Percentiles rank a stretch among this genome's conserved stretches.
These are phyloP conservation scores for Homolaphlyctis polyrhiza DNA, from an alignment of 371 early-diverging fungal genomes.

Conservation along the genomic window DNA sequence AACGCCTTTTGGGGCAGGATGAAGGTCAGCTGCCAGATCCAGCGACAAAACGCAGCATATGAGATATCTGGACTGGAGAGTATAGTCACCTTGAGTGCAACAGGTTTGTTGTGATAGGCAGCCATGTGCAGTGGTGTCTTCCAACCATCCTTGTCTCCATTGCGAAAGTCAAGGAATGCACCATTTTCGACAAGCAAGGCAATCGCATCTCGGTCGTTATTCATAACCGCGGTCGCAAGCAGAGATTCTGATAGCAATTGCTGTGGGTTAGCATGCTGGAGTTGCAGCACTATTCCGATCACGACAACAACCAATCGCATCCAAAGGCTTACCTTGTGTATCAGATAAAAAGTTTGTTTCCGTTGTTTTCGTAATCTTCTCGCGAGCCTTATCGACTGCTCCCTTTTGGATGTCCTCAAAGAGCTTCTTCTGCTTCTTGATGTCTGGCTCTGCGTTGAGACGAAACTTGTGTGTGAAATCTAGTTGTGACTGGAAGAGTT, in stretches of 20 bases:
- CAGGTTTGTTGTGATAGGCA: slow-evolving; percentile 34
- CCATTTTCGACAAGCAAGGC: slow-evolving; percentile 33
- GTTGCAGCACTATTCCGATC: background rate
- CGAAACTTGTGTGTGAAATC: slow-evolving; percentile 36
- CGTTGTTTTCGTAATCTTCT: slow-evolving; percentile 23
- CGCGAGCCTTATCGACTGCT: slow-evolving; percentile 34
- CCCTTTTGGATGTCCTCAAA: slow-evolving; percentile 40
- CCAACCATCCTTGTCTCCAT: slow-evolving; percentile 33
- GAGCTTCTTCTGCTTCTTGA: slow-evolving; percentile 44
- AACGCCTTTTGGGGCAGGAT: slow-evolving; percentile 23
- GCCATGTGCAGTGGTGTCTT: slow-evolving; percentile 46
- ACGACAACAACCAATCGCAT: no score
- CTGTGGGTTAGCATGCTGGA: background rate
- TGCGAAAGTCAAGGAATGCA: slow-evolving; percentile 40
- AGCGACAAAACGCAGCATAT: background rate
- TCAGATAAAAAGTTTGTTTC: slow-evolving; percentile 49
- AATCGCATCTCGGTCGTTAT: slow-evolving; percentile 39
- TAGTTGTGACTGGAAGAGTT: slow-evolving; percentile 19
- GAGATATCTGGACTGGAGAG: background rate
- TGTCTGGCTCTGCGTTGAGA: background rate
- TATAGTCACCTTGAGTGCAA: slow-evolving; percentile 25
- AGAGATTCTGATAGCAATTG: slow-evolving; percentile 37
- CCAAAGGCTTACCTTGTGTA: slow-evolving; percentile 20
- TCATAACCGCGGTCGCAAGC: slow-evolving; percentile 32
- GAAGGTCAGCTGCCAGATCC: background rate